Conservation (phyloP, 2,329 filamentous ascomycete species). For the Pseudocercospora vitis region DNA sequence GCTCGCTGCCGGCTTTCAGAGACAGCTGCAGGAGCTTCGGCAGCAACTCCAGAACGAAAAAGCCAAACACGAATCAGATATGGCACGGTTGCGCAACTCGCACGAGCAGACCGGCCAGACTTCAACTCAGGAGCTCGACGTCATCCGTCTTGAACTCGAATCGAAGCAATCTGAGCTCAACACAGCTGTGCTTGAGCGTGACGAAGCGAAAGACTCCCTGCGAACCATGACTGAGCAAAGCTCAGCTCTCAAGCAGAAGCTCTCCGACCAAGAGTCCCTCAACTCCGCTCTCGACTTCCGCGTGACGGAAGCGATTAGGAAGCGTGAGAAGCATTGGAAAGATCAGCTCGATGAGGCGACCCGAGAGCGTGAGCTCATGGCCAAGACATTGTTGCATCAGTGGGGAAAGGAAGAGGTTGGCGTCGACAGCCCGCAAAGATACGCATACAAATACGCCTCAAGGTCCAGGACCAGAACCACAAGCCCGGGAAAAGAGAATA, state of each 20-base stretch:
- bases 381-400: constrained; percentile 66
- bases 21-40: constrained; percentile 29
- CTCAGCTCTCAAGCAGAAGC: constrained; percentile 8
- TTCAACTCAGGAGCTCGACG: constrained; percentile 19
- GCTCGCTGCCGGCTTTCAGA: constrained; percentile 24
- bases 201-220: constrained; percentile 28
- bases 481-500: constrained; percentile 18
- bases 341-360: constrained; percentile 28
- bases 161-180: constrained; percentile 30
- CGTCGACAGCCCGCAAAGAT: constrained; percentile 35
- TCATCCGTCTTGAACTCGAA: constrained; percentile 26
- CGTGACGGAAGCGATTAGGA: constrained; percentile 25
- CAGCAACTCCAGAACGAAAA: constrained; percentile 29
- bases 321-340: constrained; percentile 30
- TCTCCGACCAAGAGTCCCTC: constrained; percentile 25
- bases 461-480: constrained; percentile 1
- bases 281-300: constrained; percentile 30
- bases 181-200: constrained; percentile 31
- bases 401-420: constrained; percentile 66
- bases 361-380: constrained; percentile 37
- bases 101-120: constrained; percentile 19
- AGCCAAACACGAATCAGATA: constrained; percentile 26
- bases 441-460: constrained; percentile 36
- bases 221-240: constrained; percentile 13
- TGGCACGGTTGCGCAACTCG: constrained; percentile 21